Percentiles rank a stretch among this genome's conserved stretches.
These are phyloP conservation scores for Xylaria sp. DNA, from an alignment of 2,329 filamentous ascomycete genomes.

Conservation along the genomic window DNA sequence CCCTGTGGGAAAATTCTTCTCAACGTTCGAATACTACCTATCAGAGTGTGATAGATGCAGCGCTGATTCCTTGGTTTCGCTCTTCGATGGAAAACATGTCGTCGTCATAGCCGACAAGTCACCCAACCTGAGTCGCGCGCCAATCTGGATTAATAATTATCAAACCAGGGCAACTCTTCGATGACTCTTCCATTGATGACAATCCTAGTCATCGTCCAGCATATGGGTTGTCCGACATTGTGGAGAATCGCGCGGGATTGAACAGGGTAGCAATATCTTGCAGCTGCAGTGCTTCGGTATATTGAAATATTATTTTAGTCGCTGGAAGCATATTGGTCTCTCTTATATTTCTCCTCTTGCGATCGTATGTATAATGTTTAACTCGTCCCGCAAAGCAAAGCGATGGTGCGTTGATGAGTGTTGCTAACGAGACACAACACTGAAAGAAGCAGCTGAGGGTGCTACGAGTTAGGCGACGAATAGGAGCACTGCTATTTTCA, in stretches of 20 bases:
- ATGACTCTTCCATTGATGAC: not conserved
- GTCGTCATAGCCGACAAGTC: not conserved
- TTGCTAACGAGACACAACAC: conserved; percentile 10
- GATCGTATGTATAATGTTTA: not conserved
- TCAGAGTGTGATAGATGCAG: not conserved
- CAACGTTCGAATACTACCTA: not conserved
- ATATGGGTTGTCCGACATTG: not conserved
- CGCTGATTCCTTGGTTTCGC: not conserved
- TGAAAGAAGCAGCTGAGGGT: conserved; percentile 33
- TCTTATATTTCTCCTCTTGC: not conserved
- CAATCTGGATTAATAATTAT: conserved; percentile 7
- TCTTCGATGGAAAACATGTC: not conserved
- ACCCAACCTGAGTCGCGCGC: not conserved
- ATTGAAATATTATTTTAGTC: not conserved
- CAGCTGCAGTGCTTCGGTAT: not conserved
- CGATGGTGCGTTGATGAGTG: conserved; percentile 24
- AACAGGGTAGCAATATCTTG: not conserved
- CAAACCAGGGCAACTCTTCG: conserved; percentile 5
- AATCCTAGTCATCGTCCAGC: not conserved
- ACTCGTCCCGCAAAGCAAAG: conserved; percentile 13
- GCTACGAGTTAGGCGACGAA: conserved; percentile 38
- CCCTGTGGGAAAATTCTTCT: not conserved
- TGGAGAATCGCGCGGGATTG: conserved; percentile 7
- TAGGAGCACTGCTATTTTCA: conserved; percentile 38
- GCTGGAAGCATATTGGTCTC: not conserved